phyloP scores from a whole-genome alignment of 345 rosid species.

The Pistacia integerrima region DNA sequence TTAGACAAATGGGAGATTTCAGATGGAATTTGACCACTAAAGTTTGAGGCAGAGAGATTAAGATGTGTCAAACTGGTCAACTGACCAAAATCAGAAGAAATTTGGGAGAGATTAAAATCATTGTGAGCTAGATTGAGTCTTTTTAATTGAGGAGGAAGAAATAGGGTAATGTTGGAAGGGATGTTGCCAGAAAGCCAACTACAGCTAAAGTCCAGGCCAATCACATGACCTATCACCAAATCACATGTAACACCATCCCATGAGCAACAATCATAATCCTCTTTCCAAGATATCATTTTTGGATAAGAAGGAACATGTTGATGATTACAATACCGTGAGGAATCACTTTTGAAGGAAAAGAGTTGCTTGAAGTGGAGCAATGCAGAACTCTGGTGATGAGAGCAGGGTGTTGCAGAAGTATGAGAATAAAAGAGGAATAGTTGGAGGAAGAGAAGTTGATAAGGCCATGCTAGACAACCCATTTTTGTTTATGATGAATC shows the following conservation, averaged over 20 bases:
- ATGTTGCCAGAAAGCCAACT: slow-evolving; percentile 5
- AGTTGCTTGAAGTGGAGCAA: slow-evolving; percentile 7
- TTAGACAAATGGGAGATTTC: slow-evolving; percentile 17
- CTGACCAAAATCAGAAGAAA: slow-evolving; percentile 17
- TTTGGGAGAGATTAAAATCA: slow-evolving; percentile 2
- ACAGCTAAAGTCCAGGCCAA: slow-evolving; percentile 30
- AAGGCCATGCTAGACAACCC: neutral
- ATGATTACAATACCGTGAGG: neutral
- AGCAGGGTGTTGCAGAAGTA: neutral
- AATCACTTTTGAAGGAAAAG: neutral
- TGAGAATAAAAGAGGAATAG: neutral
- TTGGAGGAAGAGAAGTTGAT: neutral
- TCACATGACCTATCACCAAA: slow-evolving; percentile 12
- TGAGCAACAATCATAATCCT: slow-evolving; percentile 19
- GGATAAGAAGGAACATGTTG: neutral
- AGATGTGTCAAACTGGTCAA: slow-evolving; percentile 18
- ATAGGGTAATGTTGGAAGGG: slow-evolving; percentile 6
- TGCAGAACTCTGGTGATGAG: slow-evolving; percentile 5
- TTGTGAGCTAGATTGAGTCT: slow-evolving; percentile 8
- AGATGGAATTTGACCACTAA: slow-evolving; percentile 13
- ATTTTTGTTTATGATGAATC: neutral
- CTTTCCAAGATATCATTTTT: slow-evolving; percentile 12
- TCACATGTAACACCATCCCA: slow-evolving; percentile 33
- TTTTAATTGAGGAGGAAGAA: slow-evolving; percentile 11
- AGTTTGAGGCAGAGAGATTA: slow-evolving; percentile 3